Conservation (phyloP, 768 basidiomycete species). For the Chlorophyllum brunneum region DNA sequence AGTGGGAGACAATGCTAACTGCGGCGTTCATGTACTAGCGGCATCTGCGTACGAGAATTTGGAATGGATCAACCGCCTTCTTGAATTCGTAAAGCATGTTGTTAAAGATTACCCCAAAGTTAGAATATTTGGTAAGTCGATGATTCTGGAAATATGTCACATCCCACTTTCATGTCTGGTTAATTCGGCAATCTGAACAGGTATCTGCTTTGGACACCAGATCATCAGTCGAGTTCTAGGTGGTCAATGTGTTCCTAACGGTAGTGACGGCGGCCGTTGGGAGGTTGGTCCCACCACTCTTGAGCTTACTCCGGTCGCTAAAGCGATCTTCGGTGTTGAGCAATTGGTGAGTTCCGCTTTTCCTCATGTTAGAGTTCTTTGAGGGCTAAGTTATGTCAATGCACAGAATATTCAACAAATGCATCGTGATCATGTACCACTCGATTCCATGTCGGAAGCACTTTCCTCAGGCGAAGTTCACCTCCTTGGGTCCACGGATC, state of each 20-base stretch:
- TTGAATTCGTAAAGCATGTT: constrained; percentile 52
- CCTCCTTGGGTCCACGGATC: constrained; percentile 57
- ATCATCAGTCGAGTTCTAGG: constrained; percentile 70
- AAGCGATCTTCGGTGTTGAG: constrained; percentile 58
- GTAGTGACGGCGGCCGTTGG: too few species aligned
- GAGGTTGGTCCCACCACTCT: constrained; percentile 76
- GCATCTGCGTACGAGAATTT: constrained; percentile 70
- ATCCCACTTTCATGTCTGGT: background rate
- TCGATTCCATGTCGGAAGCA: constrained; percentile 29
- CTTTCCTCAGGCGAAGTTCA: constrained; percentile 34
- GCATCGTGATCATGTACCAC: constrained; percentile 86
- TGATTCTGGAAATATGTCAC: background rate
- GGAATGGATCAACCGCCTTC: constrained; percentile 73
- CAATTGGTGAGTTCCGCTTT: constrained; percentile 22
- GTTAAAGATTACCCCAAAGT: constrained; percentile 48
- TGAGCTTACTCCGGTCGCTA: constrained; percentile 63
- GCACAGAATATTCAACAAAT: constrained; percentile 74
- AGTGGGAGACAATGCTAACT: background rate
- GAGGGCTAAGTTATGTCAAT: background rate
- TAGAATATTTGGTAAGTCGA: constrained; percentile 64
- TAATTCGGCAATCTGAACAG: constrained; percentile 45
- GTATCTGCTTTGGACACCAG: constrained; percentile 93
- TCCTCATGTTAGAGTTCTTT: background rate
- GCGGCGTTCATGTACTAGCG: constrained; percentile 34
- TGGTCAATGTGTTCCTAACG: constrained; percentile 51